These are phyloP conservation scores for Rhynchospora tenuis DNA, from an alignment of 176 grass and related monocot genomes.

Conservation along the genomic window DNA sequence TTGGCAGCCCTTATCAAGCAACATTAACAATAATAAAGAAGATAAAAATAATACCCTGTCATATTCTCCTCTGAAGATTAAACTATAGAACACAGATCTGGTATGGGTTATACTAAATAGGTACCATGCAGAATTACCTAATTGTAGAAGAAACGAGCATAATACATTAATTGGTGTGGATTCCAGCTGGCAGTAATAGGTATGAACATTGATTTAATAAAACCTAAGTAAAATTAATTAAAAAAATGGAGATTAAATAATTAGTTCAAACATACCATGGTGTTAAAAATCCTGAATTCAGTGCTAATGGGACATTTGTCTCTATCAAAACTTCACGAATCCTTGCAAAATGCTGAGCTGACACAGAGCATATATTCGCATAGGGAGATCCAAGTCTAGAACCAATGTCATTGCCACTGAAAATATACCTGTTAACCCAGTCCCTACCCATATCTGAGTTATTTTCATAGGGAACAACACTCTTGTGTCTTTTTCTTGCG, in stretches of 20 bases:
- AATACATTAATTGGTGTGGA: neutral
- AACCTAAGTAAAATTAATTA: no score
- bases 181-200: neutral
- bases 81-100: no score
- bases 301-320: no score
- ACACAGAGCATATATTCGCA: no score
- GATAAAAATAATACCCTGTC: no score
- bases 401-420: constrained; percentile 55
- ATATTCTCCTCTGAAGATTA: neutral
- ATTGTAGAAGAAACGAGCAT: neutral
- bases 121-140: neutral
- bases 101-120: neutral
- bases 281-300: no score
- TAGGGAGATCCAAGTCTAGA: no score
- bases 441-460: constrained; percentile 32
- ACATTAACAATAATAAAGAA: neutral
- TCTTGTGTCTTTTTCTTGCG: constrained; percentile 78
- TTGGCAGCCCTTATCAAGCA: neutral
- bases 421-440: constrained; percentile 45
- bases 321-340: no score
- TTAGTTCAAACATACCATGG: no score
- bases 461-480: constrained; percentile 45
- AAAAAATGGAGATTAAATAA: no score
- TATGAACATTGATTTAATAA: no score
- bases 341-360: no score